Evolutionary conservation across 2,329 filamentous ascomycete genomes (phyloP).

Genomic region (Leptoxyphium fumago): DNA sequence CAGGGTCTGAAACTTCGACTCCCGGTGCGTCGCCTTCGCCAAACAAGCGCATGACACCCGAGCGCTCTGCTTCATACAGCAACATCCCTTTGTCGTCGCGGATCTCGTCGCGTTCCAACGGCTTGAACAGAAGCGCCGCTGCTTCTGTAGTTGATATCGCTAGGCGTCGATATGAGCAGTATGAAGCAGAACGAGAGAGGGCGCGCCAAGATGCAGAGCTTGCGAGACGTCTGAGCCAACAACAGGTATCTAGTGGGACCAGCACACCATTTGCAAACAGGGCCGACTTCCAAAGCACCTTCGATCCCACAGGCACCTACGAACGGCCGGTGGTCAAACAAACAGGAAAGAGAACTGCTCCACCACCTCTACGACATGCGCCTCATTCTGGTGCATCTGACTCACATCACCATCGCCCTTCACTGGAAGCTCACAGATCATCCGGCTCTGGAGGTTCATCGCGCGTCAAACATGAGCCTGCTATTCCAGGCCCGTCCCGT

Average conservation of each 20-base stretch:
- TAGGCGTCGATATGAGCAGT: not conserved
- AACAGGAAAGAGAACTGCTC: not conserved
- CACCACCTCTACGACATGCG: not conserved
- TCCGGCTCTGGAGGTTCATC: not conserved
- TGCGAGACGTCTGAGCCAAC: not conserved
- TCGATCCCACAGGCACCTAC: not conserved
- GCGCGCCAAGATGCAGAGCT: not conserved
- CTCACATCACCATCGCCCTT: not conserved
- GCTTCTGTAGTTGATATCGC: not conserved
- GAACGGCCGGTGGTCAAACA: not conserved
- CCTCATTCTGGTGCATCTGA: no score
- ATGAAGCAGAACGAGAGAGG: not conserved
- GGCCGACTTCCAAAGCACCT: not conserved
- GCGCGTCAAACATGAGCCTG: slow-evolving; percentile 4
- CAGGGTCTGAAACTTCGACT: not conserved
- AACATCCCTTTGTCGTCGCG: not conserved
- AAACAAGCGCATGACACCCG: slow-evolving; percentile 4
- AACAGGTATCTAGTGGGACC: not conserved
- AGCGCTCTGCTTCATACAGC: not conserved
- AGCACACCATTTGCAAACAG: not conserved
- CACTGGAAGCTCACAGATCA: not conserved
- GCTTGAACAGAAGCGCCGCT: not conserved
- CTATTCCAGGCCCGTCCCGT: not conserved
- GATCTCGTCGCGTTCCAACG: no score
- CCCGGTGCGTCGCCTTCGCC: not conserved